Base-by-base conservation (phyloP, 2,329 filamentous ascomycete genomes). In the Colletotrichum sp. region DNA sequence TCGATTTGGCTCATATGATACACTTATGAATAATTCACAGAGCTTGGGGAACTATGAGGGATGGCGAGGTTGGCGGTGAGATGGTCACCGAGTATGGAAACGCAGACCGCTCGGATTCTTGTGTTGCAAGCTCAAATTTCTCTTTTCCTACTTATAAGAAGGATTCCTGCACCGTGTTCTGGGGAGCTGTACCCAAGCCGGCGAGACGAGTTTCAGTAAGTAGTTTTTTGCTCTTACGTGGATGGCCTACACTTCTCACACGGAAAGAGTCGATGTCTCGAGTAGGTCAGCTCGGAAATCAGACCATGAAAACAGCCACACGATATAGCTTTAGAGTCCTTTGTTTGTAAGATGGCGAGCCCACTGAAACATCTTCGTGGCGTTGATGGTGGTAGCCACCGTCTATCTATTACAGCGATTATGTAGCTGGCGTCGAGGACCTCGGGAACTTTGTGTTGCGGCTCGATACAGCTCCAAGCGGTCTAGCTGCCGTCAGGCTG, bases 101-200 rank as follows among this genome's bases (percentile, higher is more conserved):
- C 39, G 39, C 18, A 48, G 39, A n/a, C 18, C 9, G 18, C 39
- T 48, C 18, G 39, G 18, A 9, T 10, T 48, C 8, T 43, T 43
- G 36, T 10, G 1, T n/a, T 43, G 16, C 6, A 43, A 18, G 9
- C 39, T 48, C 3, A 9, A 12, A 18, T n/a, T 48, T 48, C 18
- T n/a, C 3, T 48, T 48, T 48, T 48, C 6, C 18, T n/a, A 48
- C n/a, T 5, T 10, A 12, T n/a, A 6, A n/a, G 18, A n/a, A 6
- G 18, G 1, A 16, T 7, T 7, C 10, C 0, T 18, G 0, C 16
- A 6, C 16, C 36, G 6, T 2, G 12, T 12, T 16, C 5, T 12
- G 0, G 18, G 18, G 39, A 48, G 39, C 39, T 18, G 36, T 39
- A 18, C 36, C 9, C 36, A 39, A 0, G 16, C 36, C 8, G 16